A percentile compares a stretch with the other conserved stretches of the same genome.
Evolutionary conservation across 345 rosid species (phyloP).

Genomic region (Passiflora organensis): DNA sequence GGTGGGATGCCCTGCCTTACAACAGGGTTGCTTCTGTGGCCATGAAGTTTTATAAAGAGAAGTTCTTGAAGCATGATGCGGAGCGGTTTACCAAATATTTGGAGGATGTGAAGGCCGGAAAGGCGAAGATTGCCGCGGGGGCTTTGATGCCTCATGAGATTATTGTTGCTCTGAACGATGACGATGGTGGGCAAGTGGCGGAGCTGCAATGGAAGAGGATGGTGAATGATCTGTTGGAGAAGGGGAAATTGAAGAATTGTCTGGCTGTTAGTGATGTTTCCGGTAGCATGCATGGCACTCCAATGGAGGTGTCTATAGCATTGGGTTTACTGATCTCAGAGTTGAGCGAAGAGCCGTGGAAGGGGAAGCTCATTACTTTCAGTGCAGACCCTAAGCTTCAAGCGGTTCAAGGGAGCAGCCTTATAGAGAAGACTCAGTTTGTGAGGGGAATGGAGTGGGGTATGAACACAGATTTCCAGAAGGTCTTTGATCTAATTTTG

Average conservation of each 20-base stretch:
- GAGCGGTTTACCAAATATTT: slow-evolving; percentile 42
- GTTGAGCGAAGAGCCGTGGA: slow-evolving; percentile 64
- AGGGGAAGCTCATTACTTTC: slow-evolving; percentile 56
- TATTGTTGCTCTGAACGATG: slow-evolving; percentile 30
- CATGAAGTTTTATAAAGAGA: slow-evolving; percentile 54
- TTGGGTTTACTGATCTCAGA: slow-evolving; percentile 49
- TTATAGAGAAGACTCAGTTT: slow-evolving; percentile 30
- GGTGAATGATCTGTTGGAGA: slow-evolving; percentile 46
- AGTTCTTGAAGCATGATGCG: slow-evolving; percentile 43
- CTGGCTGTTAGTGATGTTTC: slow-evolving; percentile 59
- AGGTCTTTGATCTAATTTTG: slow-evolving; percentile 51
- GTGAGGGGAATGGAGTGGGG: slow-evolving; percentile 36
- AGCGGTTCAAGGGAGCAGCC: slow-evolving; percentile 29
- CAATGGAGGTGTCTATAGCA: slow-evolving; percentile 57
- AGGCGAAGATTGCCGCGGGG: slow-evolving; percentile 48
- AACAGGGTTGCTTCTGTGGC: slow-evolving; percentile 62
- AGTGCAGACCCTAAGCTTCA: slow-evolving; percentile 40
- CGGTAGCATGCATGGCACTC: slow-evolving; percentile 39
- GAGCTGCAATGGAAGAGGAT: slow-evolving; percentile 61
- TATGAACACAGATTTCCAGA: slow-evolving; percentile 38
- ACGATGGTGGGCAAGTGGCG: slow-evolving; percentile 43
- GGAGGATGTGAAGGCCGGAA: slow-evolving; percentile 39
- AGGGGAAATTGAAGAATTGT: slow-evolving; percentile 45
- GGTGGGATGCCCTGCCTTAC: slow-evolving; percentile 48
- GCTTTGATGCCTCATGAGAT: slow-evolving; percentile 67